Conservation (phyloP, 306 rosid species). For the Gillenia trifoliata region DNA sequence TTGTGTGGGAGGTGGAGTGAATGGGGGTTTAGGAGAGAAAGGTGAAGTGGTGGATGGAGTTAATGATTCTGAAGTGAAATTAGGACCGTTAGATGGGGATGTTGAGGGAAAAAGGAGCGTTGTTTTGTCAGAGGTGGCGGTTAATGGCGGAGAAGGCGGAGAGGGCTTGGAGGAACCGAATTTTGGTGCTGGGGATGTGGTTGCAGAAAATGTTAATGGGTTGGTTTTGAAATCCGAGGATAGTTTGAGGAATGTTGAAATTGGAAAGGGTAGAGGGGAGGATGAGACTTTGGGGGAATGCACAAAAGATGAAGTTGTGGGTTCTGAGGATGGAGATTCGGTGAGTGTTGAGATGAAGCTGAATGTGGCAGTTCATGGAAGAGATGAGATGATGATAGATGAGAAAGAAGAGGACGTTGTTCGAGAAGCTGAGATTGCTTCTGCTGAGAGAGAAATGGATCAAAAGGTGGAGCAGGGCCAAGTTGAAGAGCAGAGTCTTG, state of each 20-base stretch:
- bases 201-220: slow-evolving; percentile 13
- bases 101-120: slow-evolving; percentile 9
- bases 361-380: slow-evolving; percentile 14
- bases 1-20: slow-evolving; percentile 1
- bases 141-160: slow-evolving; percentile 4
- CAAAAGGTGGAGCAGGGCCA: slow-evolving; percentile 1
- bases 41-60: slow-evolving; percentile 9
- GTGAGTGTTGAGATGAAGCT: background rate
- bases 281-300: slow-evolving; percentile 4
- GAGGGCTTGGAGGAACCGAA: slow-evolving; percentile 15
- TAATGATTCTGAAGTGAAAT: slow-evolving; percentile 19
- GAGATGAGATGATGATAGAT: slow-evolving; percentile 7
- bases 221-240: slow-evolving; percentile 13
- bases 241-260: slow-evolving; percentile 11
- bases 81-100: slow-evolving; percentile 21
- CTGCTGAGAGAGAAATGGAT: background rate
- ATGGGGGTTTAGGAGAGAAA: slow-evolving; percentile 20
- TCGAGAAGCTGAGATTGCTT: slow-evolving; percentile 6
- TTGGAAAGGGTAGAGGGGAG: background rate
- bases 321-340: slow-evolving; percentile 6
- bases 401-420: slow-evolving; percentile 6
- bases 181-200: slow-evolving; percentile 6
- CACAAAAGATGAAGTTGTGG: background rate
- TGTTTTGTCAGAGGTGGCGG: slow-evolving; percentile 6
- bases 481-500: slow-evolving; percentile 13